A percentile compares a stretch with the other conserved stretches of the same genome.
These are phyloP conservation scores for Colletotrichum tanaceti DNA, from an alignment of 2,329 filamentous ascomycete genomes.

Conservation along the genomic window DNA sequence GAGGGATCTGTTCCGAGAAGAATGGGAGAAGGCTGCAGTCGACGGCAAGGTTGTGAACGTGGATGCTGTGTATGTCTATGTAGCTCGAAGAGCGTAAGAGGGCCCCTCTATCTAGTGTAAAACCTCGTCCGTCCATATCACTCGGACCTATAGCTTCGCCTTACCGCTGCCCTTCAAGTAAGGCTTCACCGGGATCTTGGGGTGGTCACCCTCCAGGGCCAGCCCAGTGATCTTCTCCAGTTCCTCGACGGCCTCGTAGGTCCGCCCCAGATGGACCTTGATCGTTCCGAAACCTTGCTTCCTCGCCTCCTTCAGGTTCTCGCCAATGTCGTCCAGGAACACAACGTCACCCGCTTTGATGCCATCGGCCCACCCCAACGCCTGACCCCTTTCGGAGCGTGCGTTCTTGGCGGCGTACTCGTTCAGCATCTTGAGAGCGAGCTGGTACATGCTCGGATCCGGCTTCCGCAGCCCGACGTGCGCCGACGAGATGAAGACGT, in stretches of 20 bases:
- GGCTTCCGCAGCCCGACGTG: slow-evolving; percentile 91
- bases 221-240: slow-evolving; percentile 82
- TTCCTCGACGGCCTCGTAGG: slow-evolving; percentile 83
- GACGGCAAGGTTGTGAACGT: slow-evolving; percentile 47
- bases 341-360: slow-evolving; percentile 76
- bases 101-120: not conserved
- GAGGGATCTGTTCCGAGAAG: slow-evolving; percentile 46
- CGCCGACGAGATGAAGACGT: slow-evolving; percentile 88
- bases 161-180: slow-evolving; percentile 49
- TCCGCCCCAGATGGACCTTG: slow-evolving; percentile 83
- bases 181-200: slow-evolving; percentile 60
- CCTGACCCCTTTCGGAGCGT: slow-evolving; percentile 50
- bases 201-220: slow-evolving; percentile 66
- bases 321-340: slow-evolving; percentile 94
- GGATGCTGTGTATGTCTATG: slow-evolving; percentile 48
- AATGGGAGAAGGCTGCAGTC: slow-evolving; percentile 48
- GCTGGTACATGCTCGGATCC: slow-evolving; percentile 81
- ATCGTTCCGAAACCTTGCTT: slow-evolving; percentile 82
- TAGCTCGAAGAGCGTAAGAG: slow-evolving; percentile 42
- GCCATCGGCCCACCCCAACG: slow-evolving; percentile 59
- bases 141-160: slow-evolving; percentile 56
- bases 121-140: slow-evolving; percentile 23
- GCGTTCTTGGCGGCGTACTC: slow-evolving; percentile 68
- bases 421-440: slow-evolving; percentile 75
- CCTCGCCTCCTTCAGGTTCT: slow-evolving; percentile 86